Base-by-base conservation (phyloP, 208 protist genomes). In the Trichomonas tenax region DNA sequence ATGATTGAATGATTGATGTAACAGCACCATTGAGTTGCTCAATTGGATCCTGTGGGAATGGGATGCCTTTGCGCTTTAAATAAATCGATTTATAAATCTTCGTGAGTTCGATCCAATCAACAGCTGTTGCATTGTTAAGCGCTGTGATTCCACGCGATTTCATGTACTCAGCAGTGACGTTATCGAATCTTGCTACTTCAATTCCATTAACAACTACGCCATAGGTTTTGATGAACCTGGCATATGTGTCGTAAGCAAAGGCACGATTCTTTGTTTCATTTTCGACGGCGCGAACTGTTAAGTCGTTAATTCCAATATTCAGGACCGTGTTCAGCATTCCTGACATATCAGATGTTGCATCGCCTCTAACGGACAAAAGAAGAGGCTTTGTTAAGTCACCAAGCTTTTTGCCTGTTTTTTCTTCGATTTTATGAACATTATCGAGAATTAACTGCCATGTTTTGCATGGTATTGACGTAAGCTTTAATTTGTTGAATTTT, bases 101-200 rank as follows among this genome's bases (percentile, higher is more conserved):
- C 0, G 86, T 93, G 38, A 93, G 17, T 93, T 93, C 86, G 40
- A 93, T 93, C 86, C 86, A 93, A 93, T 93, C 86, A 38, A 93
- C 8, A 58, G 9, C 14, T 38, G 40, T 51, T 21, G 46, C 45
- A 21, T 93, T 41, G 26, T 34, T 40, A 23, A 26, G 44, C 6
- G n/a, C 44, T 15, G 26, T n/a, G 31, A 48, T 21, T 58, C 44
- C 14, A 34, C 86, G 40, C 4, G 86, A 93, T 38, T 21, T 9
- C 14, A 14, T 48, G 38, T 51, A 93, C 34, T 93, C 17, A 34
- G 44, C 44, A 21, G 45, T 23, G 38, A 51, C 40, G 0, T 93
- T 44, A 38, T 93, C 86, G n/a, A 93, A 93, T 51, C 6, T 48
- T 93, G 23, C 86, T 38, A 48, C 4, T 38, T 41, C 40, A 51